phyloP scores from a whole-genome alignment of 345 rosid genomes.

The Aquilaria malaccensis region DNA sequence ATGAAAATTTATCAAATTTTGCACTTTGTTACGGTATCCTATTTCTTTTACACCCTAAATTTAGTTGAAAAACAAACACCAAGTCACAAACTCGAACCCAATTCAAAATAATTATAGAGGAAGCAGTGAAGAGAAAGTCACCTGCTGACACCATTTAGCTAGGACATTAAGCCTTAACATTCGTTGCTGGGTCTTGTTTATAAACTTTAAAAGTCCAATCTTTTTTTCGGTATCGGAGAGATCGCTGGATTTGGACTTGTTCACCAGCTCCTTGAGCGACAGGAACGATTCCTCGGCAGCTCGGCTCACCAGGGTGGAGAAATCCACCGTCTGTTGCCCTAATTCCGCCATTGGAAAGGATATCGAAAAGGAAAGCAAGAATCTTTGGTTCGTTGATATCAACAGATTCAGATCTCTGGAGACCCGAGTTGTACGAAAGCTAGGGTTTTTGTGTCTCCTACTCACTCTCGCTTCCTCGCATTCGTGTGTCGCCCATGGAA shows the following conservation, averaged over 20 bases:
- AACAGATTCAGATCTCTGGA: slow-evolving; percentile 6
- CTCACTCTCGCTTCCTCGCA: slow-evolving; percentile 10
- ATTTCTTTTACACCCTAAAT: neutral
- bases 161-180: slow-evolving; percentile 90
- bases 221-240: slow-evolving; percentile 82
- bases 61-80: neutral
- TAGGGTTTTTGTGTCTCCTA: slow-evolving; percentile 22
- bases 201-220: slow-evolving; percentile 70
- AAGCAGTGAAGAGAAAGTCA: slow-evolving; percentile 13
- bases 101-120: neutral
- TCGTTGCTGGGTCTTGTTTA: slow-evolving; percentile 85
- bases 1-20: too few species aligned
- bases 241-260: slow-evolving; percentile 60
- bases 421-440: slow-evolving; percentile 5
- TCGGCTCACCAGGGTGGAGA: slow-evolving; percentile 69
- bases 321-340: slow-evolving; percentile 86
- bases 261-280: slow-evolving; percentile 74
- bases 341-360: slow-evolving; percentile 49
- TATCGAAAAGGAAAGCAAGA: slow-evolving; percentile 5
- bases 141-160: slow-evolving; percentile 99
- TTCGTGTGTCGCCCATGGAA: slow-evolving; percentile 7
- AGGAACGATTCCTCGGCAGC: slow-evolving; percentile 81
- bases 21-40: too few species aligned
- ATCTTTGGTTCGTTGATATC: slow-evolving; percentile 12
- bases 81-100: slow-evolving; percentile 2